Evolutionary conservation across 441 rosid genomes (phyloP).

Genomic region (Croton laevigatus): DNA sequence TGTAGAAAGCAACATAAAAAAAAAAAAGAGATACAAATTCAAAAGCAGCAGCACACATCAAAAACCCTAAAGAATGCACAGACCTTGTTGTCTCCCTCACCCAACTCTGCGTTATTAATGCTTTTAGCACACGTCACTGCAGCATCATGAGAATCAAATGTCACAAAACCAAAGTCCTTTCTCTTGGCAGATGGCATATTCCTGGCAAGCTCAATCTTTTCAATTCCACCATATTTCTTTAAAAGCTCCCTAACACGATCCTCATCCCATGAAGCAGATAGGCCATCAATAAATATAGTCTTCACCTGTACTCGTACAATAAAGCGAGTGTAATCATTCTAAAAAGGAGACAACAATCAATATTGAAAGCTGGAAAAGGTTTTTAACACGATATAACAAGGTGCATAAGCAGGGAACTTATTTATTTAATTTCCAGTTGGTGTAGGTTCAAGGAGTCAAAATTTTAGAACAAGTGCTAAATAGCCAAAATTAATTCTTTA

Average conservation of each 20-base stretch:
- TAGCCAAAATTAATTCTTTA: too few species aligned
- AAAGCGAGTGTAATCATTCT: slow-evolving; percentile 17
- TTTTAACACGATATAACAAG: neutral
- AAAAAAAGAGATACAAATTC: slow-evolving; percentile 12
- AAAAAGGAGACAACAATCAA: neutral
- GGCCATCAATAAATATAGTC: slow-evolving; percentile 89
- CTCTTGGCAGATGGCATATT: slow-evolving; percentile 98
- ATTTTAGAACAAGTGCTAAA: too few species aligned
- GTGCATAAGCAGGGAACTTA: neutral
- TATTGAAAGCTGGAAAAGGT: neutral
- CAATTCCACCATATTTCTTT: slow-evolving; percentile 73
- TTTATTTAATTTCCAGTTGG: too few species aligned
- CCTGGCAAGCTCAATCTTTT: slow-evolving; percentile 92
- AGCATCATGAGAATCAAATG: slow-evolving; percentile 88
- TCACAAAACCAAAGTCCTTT: slow-evolving; percentile 95
- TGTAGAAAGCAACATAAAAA: slow-evolving; percentile 11
- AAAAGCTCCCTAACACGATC: slow-evolving; percentile 67
- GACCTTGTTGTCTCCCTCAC: slow-evolving; percentile 82
- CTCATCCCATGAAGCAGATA: slow-evolving; percentile 92
- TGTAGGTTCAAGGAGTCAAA: too few species aligned
- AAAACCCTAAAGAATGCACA: slow-evolving; percentile 13
- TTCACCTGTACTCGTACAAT: slow-evolving; percentile 55
- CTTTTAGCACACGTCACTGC: slow-evolving; percentile 88
- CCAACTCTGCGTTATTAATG: slow-evolving; percentile 88
- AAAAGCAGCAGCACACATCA: slow-evolving; percentile 1